These are phyloP conservation scores for Rhizophlyctis rosea DNA, from an alignment of 192 early-diverging fungal species.

Conservation along the genomic window DNA sequence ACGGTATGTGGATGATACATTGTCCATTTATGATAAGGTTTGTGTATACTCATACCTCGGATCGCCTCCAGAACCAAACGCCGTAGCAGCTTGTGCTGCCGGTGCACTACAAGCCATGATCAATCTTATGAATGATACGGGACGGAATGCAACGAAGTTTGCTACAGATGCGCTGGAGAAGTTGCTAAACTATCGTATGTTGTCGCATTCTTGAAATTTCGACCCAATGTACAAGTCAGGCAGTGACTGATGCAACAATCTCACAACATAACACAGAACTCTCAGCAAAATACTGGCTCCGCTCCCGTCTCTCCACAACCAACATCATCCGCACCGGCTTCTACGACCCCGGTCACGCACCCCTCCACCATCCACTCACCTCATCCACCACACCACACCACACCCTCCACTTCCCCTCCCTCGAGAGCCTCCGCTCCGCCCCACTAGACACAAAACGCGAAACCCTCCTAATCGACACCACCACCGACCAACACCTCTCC, in stretches of 20 bases:
- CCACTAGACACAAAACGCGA: slow-evolving; percentile 51
- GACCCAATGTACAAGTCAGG: too few relatives aligned
- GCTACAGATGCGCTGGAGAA: slow-evolving; percentile 56
- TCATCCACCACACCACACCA: too few relatives aligned
- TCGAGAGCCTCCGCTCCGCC: slow-evolving; percentile 32
- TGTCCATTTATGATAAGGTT: background rate
- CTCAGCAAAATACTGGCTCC: slow-evolving; percentile 57
- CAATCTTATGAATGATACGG: slow-evolving; percentile 35
- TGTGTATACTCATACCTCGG: background rate
- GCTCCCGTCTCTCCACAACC: slow-evolving; percentile 34
- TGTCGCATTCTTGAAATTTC: too few relatives aligned
- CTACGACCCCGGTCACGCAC: slow-evolving; percentile 55
- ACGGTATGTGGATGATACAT: slow-evolving; percentile 38
- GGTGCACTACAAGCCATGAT: slow-evolving; percentile 51
- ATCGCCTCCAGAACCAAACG: slow-evolving; percentile 35
- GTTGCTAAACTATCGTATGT: slow-evolving; percentile 50
- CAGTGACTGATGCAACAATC: background rate
- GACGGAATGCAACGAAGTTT: slow-evolving; percentile 44
- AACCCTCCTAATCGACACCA: slow-evolving; percentile 42
- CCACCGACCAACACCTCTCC: slow-evolving; percentile 28
- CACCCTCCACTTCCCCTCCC: slow-evolving; percentile 34
- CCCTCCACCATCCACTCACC: too few relatives aligned
- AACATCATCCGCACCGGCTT: slow-evolving; percentile 51
- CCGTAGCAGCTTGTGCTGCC: slow-evolving; percentile 39
- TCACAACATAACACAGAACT: slow-evolving; percentile 36